A percentile compares a stretch with the other conserved stretches of the same genome.
Evolutionary conservation across 495 filamentous ascomycete species (phyloP).

Genomic region (Penicillium bovifimosum): DNA sequence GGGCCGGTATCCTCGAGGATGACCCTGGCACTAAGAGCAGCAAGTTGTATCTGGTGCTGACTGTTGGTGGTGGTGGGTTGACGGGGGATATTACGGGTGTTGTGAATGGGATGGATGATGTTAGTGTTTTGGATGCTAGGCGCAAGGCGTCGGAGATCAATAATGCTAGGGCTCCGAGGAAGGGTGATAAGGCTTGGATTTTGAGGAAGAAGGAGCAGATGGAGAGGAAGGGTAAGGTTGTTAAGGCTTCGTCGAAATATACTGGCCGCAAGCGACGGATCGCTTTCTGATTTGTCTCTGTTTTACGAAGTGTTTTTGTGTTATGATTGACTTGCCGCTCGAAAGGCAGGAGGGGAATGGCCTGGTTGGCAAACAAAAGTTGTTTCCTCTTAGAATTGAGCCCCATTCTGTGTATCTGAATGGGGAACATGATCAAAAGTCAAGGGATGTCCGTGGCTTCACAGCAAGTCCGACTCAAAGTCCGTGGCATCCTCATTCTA

Average conservation of each 20-base stretch:
- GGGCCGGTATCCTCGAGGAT: slow-evolving; percentile 90
- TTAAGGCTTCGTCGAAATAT: slow-evolving; percentile 85
- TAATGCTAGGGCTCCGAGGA: slow-evolving; percentile 50
- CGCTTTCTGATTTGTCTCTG: slow-evolving; percentile 39
- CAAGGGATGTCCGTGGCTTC: not conserved
- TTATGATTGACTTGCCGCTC: too few species aligned
- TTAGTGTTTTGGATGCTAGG: slow-evolving; percentile 71
- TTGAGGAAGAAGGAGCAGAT: slow-evolving; percentile 93
- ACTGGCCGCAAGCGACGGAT: slow-evolving; percentile 80
- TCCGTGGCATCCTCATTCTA: not conserved
- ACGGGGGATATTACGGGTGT: slow-evolving; percentile 80
- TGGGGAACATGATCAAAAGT: not conserved
- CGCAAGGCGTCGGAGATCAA: slow-evolving; percentile 44
- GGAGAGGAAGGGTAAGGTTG: slow-evolving; percentile 88
- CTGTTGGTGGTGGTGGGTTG: slow-evolving; percentile 75
- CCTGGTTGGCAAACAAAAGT: not conserved
- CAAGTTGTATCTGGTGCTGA: slow-evolving; percentile 91
- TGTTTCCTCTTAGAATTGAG: not conserved
- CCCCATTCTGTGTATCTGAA: not conserved
- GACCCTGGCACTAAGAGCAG: slow-evolving; percentile 91
- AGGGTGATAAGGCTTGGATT: slow-evolving; percentile 88
- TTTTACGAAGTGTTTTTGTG: too few species aligned
- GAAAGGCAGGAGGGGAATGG: not conserved
- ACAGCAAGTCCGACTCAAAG: not conserved
- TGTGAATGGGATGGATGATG: slow-evolving; percentile 79